phyloP scores from a whole-genome alignment of 1,284 basidiomycete genomes.

The Tilletia walkeri region DNA sequence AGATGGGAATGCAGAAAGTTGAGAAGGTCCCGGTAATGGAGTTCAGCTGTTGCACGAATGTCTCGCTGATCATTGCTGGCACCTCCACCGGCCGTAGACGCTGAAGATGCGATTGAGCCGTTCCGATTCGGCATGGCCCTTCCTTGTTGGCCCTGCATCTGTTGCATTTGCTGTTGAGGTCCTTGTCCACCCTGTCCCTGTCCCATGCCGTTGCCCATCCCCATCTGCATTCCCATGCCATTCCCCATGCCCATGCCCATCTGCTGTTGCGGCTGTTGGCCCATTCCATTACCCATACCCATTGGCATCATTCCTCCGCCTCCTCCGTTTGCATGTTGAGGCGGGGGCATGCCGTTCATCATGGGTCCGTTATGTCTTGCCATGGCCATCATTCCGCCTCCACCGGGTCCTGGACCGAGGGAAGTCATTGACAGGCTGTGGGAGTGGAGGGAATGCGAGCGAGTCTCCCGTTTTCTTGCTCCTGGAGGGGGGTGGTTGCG shows the following conservation, averaged over 20 bases:
- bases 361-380: constrained; percentile 12
- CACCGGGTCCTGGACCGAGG: constrained; percentile 3
- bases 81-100: neutral
- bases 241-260: too few species aligned
- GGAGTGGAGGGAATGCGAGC: neutral
- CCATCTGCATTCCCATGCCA: too few species aligned
- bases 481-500: too few species aligned
- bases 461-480: neutral
- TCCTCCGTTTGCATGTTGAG: neutral
- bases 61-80: neutral
- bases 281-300: neutral
- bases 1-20: constrained; percentile 49
- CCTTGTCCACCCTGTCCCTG: neutral
- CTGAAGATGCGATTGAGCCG: constrained; percentile 8
- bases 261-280: neutral
- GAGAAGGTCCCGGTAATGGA: constrained; percentile 52
- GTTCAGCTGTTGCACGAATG: constrained; percentile 14
- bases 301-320: neutral
- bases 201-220: too few species aligned
- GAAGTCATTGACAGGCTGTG: neutral
- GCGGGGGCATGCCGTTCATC: neutral
- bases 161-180: constrained; percentile 3
- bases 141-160: neutral
- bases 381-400: neutral
- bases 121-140: neutral